Evolutionary conservation across 192 early-diverging fungal genomes (phyloP), one percentile per base, ranked within the genome.

Genomic region (Coemansia sp.): DNA sequence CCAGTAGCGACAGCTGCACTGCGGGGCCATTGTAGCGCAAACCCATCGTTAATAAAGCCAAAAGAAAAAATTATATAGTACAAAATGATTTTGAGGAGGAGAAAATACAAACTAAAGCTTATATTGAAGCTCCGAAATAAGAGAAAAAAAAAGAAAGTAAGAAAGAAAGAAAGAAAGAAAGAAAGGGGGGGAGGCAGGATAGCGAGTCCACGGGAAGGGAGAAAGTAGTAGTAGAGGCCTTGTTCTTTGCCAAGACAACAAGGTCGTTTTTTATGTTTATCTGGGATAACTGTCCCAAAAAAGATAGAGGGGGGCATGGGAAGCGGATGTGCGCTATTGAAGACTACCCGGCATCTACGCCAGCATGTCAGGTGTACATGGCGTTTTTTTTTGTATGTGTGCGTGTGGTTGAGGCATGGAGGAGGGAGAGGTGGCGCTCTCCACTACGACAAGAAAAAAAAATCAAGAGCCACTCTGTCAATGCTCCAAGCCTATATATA

Each of bases 1-100:
- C 49, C 17, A 79, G 35, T 17, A 79, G 59, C 31, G 58, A 53
- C 0, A 79, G 66, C 59, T 79, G 76, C 3, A 62, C 60, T 12
- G 51, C n/a, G 22, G 76, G 67, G 40, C 70, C 62, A 40, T 57
- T 57, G 39, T 79, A 73, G 35, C 71, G 57, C 51, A 79, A 29
- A 4, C 25, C 27, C 25, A 45, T 45, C 8, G 8, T 6, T 9
- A 15, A 11, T n/a, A n/a, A n/a, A n/a, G n/a, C n/a, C n/a, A n/a
- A n/a, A 17, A 67, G 27, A 59, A 45, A 56, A 43, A 41, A 15
- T 2, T 22, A 40, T 31, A 40, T 19, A 43, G 24, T 62, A 39
- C 31, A 39, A 25, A 32, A 36, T 17, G 14, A 17, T 38, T n/a
- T 60, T 25, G 25, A 39, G 14, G 47, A 35, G 35, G 37, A 36